Evolutionary conservation across 2,329 filamentous ascomycete species (phyloP).

Genomic region (Cadophora malorum): DNA sequence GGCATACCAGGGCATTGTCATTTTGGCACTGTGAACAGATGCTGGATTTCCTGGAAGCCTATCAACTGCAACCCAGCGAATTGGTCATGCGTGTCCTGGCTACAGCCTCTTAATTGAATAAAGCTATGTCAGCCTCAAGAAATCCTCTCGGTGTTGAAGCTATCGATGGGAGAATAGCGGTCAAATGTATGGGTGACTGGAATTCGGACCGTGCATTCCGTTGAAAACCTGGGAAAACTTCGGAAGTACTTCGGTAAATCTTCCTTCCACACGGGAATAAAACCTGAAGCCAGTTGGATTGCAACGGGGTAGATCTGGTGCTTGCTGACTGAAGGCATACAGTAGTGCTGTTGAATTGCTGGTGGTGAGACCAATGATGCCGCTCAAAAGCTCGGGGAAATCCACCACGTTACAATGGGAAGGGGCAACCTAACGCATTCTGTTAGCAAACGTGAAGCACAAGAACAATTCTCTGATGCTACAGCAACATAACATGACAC

Average conservation of each 20-base stretch:
- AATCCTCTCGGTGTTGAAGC: neutral
- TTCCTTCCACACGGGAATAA: neutral
- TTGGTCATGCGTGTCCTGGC: neutral
- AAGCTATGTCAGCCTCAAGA: constrained; percentile 1
- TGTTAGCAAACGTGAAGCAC: neutral
- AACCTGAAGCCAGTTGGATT: neutral
- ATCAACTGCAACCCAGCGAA: neutral
- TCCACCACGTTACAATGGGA: neutral
- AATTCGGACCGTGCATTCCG: constrained; percentile 6
- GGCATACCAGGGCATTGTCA: neutral
- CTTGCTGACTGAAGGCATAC: constrained; percentile 5
- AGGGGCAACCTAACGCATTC: neutral
- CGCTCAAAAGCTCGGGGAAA: constrained; percentile 21
- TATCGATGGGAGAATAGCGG: neutral
- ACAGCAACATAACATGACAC: neutral
- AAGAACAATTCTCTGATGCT: neutral
- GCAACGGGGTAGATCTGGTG: neutral
- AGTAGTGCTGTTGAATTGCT: neutral
- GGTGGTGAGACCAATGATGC: neutral
- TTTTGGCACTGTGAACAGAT: neutral
- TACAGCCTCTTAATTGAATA: neutral
- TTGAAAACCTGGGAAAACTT: constrained; percentile 3
- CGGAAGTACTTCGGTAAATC: neutral
- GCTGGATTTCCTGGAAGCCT: neutral
- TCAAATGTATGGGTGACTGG: constrained; percentile 1